These are phyloP conservation scores for Agarophyton chilense DNA, from an alignment of 23 red algal genomes.

Conservation along the genomic window DNA sequence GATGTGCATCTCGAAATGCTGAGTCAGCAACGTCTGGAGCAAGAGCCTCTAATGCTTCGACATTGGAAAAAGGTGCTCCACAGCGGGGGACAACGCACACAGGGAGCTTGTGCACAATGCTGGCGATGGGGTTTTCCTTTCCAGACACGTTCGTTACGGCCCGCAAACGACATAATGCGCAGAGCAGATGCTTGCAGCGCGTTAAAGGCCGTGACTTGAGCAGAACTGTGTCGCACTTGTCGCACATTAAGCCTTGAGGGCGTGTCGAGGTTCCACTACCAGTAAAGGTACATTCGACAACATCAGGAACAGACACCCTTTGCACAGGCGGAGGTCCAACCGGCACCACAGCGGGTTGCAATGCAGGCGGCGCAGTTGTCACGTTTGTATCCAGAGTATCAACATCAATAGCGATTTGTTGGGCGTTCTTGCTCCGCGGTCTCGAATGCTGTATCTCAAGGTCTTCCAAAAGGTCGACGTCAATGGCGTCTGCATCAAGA, in stretches of 20 bases:
- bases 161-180: conserved; percentile 12
- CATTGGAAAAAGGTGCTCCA: conserved; percentile 40
- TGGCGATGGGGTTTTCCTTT: not conserved
- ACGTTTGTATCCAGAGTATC: not conserved
- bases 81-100: not conserved
- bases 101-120: not conserved
- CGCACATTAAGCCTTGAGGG: not conserved
- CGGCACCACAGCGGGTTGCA: conserved; percentile 2
- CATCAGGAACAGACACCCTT: not conserved
- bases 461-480: not conserved
- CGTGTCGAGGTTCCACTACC: not conserved
- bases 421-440: not conserved
- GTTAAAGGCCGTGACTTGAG: not conserved
- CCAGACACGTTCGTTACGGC: not conserved
- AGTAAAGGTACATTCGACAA: not conserved
- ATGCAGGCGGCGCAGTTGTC: not conserved
- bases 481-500: not conserved
- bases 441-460: not conserved
- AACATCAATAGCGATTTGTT: not conserved
- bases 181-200: conserved; percentile 4
- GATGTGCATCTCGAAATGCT: conserved; percentile 1
- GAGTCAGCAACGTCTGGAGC: conserved; percentile 27
- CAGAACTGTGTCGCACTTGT: not conserved
- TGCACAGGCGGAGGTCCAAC: not conserved
- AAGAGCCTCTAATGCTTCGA: conserved; percentile 38